phyloP scores from a whole-genome alignment of 169 alveolate species.

The Neospora caninum region DNA sequence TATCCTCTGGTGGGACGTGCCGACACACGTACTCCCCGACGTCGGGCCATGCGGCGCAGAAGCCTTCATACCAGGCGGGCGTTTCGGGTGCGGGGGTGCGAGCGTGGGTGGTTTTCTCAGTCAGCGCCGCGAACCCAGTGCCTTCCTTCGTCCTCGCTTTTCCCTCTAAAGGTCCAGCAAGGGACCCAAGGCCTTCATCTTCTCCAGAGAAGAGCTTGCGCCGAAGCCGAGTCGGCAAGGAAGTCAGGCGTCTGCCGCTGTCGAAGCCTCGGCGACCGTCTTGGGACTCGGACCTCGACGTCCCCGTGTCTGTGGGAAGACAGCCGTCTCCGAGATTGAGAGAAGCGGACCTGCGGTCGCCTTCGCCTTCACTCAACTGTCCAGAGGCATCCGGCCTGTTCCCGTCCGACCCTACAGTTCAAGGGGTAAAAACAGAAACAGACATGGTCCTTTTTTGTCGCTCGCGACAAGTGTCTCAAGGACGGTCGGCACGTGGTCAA shows the following conservation, averaged over 20 bases:
- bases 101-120: neutral
- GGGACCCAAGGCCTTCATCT: neutral
- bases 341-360: too few relatives aligned
- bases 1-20: neutral
- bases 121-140: neutral
- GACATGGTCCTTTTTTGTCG: too few relatives aligned
- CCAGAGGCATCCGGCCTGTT: too few relatives aligned
- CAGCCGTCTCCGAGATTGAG: too few relatives aligned
- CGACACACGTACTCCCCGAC: neutral
- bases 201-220: conserved; percentile 23
- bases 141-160: too few relatives aligned
- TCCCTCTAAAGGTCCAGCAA: too few relatives aligned
- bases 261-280: neutral
- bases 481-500: too few relatives aligned
- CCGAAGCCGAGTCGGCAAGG: neutral
- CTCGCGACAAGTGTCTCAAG: too few relatives aligned
- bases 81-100: neutral
- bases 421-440: too few relatives aligned
- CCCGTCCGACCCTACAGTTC: too few relatives aligned
- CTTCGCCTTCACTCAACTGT: too few relatives aligned
- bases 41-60: conserved; percentile 50
- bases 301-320: too few relatives aligned
- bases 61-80: conserved; percentile 42
- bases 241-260: conserved; percentile 7
- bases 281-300: neutral